Evolutionary conservation across 768 basidiomycete species (phyloP), one percentile per base, ranked within the genome.

Genomic region (Kockovaella imperatae): DNA sequence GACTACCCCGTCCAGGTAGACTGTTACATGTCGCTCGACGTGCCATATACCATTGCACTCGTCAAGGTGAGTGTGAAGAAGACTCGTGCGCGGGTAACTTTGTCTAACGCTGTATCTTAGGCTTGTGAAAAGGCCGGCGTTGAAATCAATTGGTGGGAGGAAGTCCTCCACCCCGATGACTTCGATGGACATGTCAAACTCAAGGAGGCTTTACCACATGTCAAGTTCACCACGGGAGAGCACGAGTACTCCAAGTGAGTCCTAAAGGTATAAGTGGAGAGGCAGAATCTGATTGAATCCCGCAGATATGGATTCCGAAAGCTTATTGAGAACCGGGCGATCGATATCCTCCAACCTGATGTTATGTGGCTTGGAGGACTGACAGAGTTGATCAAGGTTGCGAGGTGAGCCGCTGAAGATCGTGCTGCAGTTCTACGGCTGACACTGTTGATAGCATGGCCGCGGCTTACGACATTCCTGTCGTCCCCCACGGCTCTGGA

Each of bases 401-500:
- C 65, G 13, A 54, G 55, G 45, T 60, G 23, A 57, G 59, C 53
- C 13, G 14, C 21, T 30, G 28, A 14, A 41, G 31, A 47, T n/a
- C 23, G 10, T 13, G 5, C 17, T 23, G 17, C 18, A 29, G 29
- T 20, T 17, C 50, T 17, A 15, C 28, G n/a, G 32, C 29, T 45
- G 39, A 48, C 21, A 11, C 24, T n/a, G 49, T 23, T 42, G 21
- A 32, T 30, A 57, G 51, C 24, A 71, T 73, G 57, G 75, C 74
- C 1, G 67, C 72, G 2, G 75, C 75, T 13, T 76, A 77, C 56
- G 75, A 77, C 55, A 74, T 77, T 38, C 75, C 75, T 21, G 74
- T 77, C 36, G 74, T 76, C 15, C 75, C 75, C 5, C 75, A 77
- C 57, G 77, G 75, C 26, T 74, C 72, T 11, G 75, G 77, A 10